phyloP scores from a whole-genome alignment of 306 rosid genomes.

The Inga laurina region DNA sequence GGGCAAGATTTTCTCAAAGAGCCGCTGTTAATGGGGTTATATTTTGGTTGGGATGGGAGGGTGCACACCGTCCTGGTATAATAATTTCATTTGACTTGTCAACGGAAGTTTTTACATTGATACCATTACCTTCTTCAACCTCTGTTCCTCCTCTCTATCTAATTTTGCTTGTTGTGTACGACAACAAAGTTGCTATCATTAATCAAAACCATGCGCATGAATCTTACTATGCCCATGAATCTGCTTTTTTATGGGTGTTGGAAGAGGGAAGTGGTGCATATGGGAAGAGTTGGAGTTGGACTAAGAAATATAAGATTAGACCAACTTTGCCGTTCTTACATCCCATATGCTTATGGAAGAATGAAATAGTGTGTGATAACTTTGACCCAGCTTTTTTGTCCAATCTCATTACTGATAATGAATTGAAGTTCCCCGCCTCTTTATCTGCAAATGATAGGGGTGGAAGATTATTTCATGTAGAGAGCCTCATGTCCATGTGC shows the following conservation, averaged over 20 bases:
- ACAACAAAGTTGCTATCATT: not conserved
- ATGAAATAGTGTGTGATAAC: not conserved
- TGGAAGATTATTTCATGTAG: not conserved
- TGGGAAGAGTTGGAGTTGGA: not conserved
- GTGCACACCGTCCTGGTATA: not conserved
- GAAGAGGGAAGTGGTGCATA: not conserved
- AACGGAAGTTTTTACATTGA: not conserved
- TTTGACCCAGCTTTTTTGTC: not conserved
- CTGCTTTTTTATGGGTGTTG: not conserved
- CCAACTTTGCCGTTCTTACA: fast-evolving
- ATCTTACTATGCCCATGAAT: too few relatives aligned
- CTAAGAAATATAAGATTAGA: not conserved
- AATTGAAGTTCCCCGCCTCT: not conserved
- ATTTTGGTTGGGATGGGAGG: not conserved
- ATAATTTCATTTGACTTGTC: not conserved
- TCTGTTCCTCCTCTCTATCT: too few relatives aligned
- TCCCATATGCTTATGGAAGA: not conserved
- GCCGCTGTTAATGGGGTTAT: not conserved
- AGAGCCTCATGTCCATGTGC: not conserved
- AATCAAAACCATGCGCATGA: not conserved
- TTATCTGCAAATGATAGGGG: fast-evolving
- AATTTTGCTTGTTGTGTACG: not conserved
- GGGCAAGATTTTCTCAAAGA: not conserved
- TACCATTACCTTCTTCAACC: not conserved
- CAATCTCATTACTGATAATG: not conserved